Conservation (phyloP, 2,329 filamentous ascomycete species). For the Juglanconis juglandina region DNA sequence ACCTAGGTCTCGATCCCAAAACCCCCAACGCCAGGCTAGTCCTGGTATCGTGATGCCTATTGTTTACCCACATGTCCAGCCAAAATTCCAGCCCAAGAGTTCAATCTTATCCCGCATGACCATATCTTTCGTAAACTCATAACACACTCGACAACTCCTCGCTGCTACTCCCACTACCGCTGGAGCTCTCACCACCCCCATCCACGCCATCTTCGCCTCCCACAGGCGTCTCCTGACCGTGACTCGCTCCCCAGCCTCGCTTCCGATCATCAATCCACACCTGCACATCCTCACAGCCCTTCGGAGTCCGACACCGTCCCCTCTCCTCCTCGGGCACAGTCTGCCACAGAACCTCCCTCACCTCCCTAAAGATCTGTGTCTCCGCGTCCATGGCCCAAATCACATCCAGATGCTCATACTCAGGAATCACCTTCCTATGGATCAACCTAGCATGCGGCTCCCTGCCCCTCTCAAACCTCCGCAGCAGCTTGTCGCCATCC, state of each 20-base stretch:
- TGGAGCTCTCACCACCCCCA: background rate
- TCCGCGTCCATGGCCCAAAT: slow-evolving; percentile 91
- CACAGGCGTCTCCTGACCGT: slow-evolving; percentile 25
- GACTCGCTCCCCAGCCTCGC: slow-evolving; percentile 6
- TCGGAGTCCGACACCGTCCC: slow-evolving; percentile 59
- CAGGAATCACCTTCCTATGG: slow-evolving; percentile 76
- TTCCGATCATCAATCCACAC: slow-evolving; percentile 33
- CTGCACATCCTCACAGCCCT: slow-evolving; percentile 55
- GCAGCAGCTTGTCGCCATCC: slow-evolving; percentile 71
- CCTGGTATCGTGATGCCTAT: background rate
- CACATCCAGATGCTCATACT: slow-evolving; percentile 91
- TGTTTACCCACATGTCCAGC: background rate
- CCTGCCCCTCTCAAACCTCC: slow-evolving; percentile 69
- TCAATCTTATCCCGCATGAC: background rate
- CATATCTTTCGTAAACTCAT: slow-evolving; percentile 1
- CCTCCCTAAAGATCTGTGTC: slow-evolving; percentile 76
- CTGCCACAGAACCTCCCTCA: slow-evolving; percentile 80
- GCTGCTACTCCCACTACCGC: slow-evolving; percentile 11
- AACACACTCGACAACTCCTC: slow-evolving; percentile 8
- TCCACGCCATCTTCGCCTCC: background rate
- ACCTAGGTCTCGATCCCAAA: background rate
- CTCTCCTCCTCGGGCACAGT: slow-evolving; percentile 55
- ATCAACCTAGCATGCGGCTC: slow-evolving; percentile 81
- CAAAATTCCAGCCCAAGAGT: background rate
- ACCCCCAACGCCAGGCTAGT: slow-evolving; percentile 9